Percentiles rank a stretch among this genome's conserved stretches.
Evolutionary conservation across 1,284 basidiomycete genomes (phyloP).

Genomic region (Fistulinella staudtii): DNA sequence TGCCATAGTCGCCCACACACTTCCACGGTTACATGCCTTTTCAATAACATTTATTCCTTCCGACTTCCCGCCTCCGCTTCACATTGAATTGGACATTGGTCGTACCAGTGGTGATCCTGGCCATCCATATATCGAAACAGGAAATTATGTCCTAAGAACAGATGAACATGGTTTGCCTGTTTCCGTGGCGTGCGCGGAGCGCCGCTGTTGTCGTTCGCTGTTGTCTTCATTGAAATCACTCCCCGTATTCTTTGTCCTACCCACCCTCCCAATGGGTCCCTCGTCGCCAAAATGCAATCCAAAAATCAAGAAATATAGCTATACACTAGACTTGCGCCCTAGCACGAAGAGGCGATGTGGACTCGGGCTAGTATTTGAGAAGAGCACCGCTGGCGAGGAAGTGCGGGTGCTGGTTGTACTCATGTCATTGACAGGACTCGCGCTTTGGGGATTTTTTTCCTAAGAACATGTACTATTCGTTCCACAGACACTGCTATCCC

Average conservation of each 20-base stretch:
- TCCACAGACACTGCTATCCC: not conserved
- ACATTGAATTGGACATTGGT: slow-evolving; percentile 27
- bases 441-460: slow-evolving; percentile 49
- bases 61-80: slow-evolving; percentile 39
- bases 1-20: slow-evolving; percentile 53
- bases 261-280: slow-evolving; percentile 38
- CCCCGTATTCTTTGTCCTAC: slow-evolving; percentile 39
- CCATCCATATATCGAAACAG: slow-evolving; percentile 35
- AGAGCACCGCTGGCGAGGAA: slow-evolving; percentile 64
- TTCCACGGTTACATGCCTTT: slow-evolving; percentile 62
- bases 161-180: slow-evolving; percentile 44
- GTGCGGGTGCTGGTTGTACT: slow-evolving; percentile 58
- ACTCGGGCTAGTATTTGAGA: slow-evolving; percentile 49
- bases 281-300: slow-evolving; percentile 10
- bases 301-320: slow-evolving; percentile 19
- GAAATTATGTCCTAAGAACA: slow-evolving; percentile 49
- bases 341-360: slow-evolving; percentile 34
- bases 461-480: slow-evolving; percentile 7
- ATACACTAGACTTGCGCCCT: slow-evolving; percentile 26
- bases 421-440: slow-evolving; percentile 48
- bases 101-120: slow-evolving; percentile 29
- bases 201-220: slow-evolving; percentile 38
- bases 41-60: slow-evolving; percentile 56
- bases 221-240: slow-evolving; percentile 37
- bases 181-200: slow-evolving; percentile 44